These are phyloP conservation scores for Fusarium coffeatum DNA, from an alignment of 2,329 filamentous ascomycete species.

Conservation along the genomic window DNA sequence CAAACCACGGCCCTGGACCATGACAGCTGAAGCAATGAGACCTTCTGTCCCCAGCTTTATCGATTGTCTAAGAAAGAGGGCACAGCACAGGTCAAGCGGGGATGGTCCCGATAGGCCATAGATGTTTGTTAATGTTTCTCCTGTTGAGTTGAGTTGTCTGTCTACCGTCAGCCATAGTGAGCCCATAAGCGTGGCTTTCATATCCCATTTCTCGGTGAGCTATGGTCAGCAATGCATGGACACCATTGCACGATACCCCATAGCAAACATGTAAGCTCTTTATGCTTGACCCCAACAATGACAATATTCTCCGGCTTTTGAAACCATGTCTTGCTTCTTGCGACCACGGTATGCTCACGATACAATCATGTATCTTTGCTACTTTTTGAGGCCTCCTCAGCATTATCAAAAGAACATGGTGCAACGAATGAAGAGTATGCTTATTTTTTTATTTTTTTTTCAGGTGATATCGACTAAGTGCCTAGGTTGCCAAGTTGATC, in stretches of 20 bases:
- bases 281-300: slow-evolving; percentile 23
- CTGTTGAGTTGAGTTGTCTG: slow-evolving; percentile 18
- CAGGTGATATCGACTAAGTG: neutral
- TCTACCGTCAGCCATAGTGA: neutral
- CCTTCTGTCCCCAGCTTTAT: slow-evolving; percentile 12
- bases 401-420: neutral
- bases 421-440: neutral
- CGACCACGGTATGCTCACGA: slow-evolving; percentile 1
- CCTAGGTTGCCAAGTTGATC: slow-evolving; percentile 2
- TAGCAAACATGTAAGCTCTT: slow-evolving; percentile 30
- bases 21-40: slow-evolving; percentile 26
- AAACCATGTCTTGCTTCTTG: slow-evolving; percentile 34
- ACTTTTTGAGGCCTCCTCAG: slow-evolving; percentile 3
- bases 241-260: slow-evolving; percentile 9
- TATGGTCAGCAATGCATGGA: slow-evolving; percentile 27
- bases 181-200: slow-evolving; percentile 5
- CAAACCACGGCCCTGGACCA: slow-evolving; percentile 17
- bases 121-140: slow-evolving; percentile 25
- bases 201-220: slow-evolving; percentile 11
- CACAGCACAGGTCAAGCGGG: slow-evolving; percentile 36
- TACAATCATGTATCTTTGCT: neutral
- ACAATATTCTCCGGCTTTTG: slow-evolving; percentile 26
- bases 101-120: slow-evolving; percentile 42
- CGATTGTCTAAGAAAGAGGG: slow-evolving; percentile 14
- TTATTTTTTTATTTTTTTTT: neutral